Conservation (phyloP, 140 eudicot genomes). For the Erigeron philadelphicus region DNA sequence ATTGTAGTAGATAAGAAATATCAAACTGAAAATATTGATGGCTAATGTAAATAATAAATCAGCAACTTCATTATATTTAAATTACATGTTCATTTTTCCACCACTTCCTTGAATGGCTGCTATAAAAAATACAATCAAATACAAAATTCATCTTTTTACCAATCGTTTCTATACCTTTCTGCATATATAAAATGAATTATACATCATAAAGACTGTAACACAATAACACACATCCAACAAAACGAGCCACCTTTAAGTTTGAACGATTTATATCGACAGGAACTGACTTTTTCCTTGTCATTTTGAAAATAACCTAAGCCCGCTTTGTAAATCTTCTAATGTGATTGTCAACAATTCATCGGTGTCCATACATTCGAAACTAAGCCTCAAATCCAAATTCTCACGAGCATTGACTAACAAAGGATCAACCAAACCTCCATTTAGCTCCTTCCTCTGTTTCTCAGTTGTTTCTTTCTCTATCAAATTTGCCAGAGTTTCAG, state of each 20-base stretch:
- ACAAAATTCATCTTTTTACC: slow-evolving; percentile 11
- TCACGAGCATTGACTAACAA: slow-evolving; percentile 80
- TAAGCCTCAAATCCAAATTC: slow-evolving; percentile 61
- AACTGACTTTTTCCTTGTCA: slow-evolving; percentile 4
- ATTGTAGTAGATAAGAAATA: too few relatives aligned
- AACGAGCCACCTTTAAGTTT: not conserved
- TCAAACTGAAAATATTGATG: too few relatives aligned
- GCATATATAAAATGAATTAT: slow-evolving; percentile 24
- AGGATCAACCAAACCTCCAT: slow-evolving; percentile 69
- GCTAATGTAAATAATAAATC: too few relatives aligned
- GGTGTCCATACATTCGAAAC: slow-evolving; percentile 66
- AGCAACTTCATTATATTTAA: too few relatives aligned
- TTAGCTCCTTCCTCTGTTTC: slow-evolving; percentile 77
- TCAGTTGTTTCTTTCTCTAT: slow-evolving; percentile 72
- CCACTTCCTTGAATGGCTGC: too few relatives aligned
- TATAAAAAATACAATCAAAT: not conserved
- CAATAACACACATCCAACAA: not conserved
- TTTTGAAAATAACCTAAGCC: slow-evolving; percentile 48
- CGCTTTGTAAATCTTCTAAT: slow-evolving; percentile 68
- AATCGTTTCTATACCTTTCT: slow-evolving; percentile 22
- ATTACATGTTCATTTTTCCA: too few relatives aligned
- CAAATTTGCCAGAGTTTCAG: slow-evolving; percentile 48
- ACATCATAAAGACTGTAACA: slow-evolving; percentile 9
- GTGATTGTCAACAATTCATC: slow-evolving; percentile 75
- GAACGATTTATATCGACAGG: slow-evolving; percentile 32